These are phyloP conservation scores for Monosporascus sp. DNA, from an alignment of 2,329 filamentous ascomycete genomes.

Conservation along the genomic window DNA sequence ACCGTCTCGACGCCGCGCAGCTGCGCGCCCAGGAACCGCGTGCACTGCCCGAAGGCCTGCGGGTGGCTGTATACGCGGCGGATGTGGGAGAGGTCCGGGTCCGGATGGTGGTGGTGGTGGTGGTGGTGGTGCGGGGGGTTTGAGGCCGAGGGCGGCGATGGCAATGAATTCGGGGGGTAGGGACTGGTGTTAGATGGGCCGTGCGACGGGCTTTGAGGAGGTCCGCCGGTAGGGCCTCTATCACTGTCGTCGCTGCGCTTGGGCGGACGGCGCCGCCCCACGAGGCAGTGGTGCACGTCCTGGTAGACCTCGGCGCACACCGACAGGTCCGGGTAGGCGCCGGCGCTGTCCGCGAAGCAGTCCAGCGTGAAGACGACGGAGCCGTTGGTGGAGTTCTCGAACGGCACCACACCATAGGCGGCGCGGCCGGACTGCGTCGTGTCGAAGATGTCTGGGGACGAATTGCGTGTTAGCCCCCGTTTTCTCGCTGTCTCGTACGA, in stretches of 20 bases:
- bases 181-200: too few relatives aligned
- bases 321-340: slow-evolving; percentile 59
- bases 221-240: background rate
- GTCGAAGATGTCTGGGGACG: slow-evolving; percentile 65
- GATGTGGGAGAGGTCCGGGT: slow-evolving; percentile 50
- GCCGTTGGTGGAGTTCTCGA: slow-evolving; percentile 95
- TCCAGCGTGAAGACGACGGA: slow-evolving; percentile 87
- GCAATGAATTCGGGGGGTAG: too few relatives aligned
- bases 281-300: slow-evolving; percentile 80
- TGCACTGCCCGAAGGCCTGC: slow-evolving; percentile 92
- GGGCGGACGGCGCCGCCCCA: slow-evolving; percentile 43
- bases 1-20: slow-evolving; percentile 72
- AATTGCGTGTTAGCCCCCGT: background rate
- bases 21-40: slow-evolving; percentile 62
- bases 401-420: slow-evolving; percentile 77
- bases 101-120: background rate
- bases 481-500: too few relatives aligned
- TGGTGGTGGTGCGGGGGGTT: background rate
- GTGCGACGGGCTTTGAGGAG: too few relatives aligned
- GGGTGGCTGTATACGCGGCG: slow-evolving; percentile 85
- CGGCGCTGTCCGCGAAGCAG: slow-evolving; percentile 71
- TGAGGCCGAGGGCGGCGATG: background rate
- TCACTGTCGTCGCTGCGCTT: background rate
- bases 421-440: slow-evolving; percentile 63
- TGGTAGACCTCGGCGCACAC: slow-evolving; percentile 84